Evolutionary conservation across 495 filamentous ascomycete species (phyloP).

Genomic region (Xeromyces bisporus): DNA sequence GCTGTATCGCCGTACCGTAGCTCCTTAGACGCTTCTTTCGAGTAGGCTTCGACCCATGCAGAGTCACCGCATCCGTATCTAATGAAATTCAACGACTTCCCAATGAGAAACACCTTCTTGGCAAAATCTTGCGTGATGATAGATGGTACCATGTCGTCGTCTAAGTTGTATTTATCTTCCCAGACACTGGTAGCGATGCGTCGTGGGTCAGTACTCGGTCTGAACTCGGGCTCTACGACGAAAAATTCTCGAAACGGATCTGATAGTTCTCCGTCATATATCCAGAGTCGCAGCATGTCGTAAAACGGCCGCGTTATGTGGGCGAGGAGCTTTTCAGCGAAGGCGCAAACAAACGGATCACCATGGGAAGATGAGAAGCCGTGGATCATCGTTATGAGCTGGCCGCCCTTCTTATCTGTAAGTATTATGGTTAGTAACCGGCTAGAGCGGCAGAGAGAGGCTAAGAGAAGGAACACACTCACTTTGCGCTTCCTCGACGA

Average conservation of each 20-base stretch:
- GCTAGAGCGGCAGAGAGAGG: background rate
- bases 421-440: conserved; percentile 8
- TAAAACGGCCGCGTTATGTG: conserved; percentile 95
- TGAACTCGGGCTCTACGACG: conserved; percentile 54
- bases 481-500: conserved; percentile 78
- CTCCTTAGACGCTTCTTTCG: conserved; percentile 84
- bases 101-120: conserved; percentile 89
- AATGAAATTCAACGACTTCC: conserved; percentile 97
- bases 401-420: conserved; percentile 66
- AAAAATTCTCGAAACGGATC: conserved; percentile 97
- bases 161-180: conserved; percentile 92
- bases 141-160: conserved; percentile 70
- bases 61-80: conserved; percentile 86
- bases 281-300: conserved; percentile 90
- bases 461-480: conserved; percentile 10
- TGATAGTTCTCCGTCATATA: conserved; percentile 92
- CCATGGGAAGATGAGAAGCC: conserved; percentile 85
- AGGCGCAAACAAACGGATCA: conserved; percentile 83
- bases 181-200: conserved; percentile 79
- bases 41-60: conserved; percentile 90
- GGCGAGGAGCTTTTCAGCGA: conserved; percentile 82
- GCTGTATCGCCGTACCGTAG: conserved; percentile 88
- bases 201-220: conserved; percentile 31
- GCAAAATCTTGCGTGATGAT: conserved; percentile 88
- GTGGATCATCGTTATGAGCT: conserved; percentile 88